These are phyloP conservation scores for Xylariales sp. DNA, from an alignment of 2,329 filamentous ascomycete genomes.

Conservation along the genomic window DNA sequence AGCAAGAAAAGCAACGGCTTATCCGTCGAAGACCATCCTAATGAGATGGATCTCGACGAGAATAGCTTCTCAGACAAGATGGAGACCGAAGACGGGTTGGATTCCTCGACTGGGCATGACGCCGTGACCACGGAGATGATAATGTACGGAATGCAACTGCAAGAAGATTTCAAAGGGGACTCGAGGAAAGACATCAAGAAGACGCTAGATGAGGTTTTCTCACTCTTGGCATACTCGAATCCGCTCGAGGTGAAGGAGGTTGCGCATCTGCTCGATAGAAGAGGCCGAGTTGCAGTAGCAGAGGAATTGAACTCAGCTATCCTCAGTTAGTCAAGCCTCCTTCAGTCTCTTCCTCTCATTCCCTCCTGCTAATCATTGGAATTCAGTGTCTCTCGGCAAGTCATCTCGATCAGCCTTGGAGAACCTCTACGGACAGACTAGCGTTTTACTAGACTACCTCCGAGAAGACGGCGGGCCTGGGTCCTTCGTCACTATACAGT, in stretches of 20 bases:
- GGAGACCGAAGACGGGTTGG: conserved; percentile 47
- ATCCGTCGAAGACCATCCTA: conserved; percentile 45
- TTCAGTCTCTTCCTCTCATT: too few relatives aligned
- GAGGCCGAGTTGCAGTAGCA: conserved; percentile 71
- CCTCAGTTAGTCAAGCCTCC: conserved; percentile 66
- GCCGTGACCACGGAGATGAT: conserved; percentile 65
- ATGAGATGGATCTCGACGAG: conserved; percentile 46
- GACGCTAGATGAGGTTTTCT: conserved; percentile 78
- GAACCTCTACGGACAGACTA: conserved; percentile 79
- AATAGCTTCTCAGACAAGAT: conserved; percentile 41
- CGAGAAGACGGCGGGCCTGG: conserved; percentile 74
- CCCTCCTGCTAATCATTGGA: too few relatives aligned
- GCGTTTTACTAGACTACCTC: conserved; percentile 77
- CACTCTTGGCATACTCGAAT: conserved; percentile 80
- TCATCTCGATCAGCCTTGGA: conserved; percentile 83
- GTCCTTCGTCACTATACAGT: conserved; percentile 67
- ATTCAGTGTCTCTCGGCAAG: conserved; percentile 84
- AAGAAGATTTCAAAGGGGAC: conserved; percentile 71
- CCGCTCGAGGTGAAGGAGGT: conserved; percentile 70
- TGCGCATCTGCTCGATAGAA: conserved; percentile 70
- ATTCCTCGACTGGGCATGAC: conserved; percentile 17
- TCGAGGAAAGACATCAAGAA: conserved; percentile 65
- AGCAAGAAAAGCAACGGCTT: conserved; percentile 37
- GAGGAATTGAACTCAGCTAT: conserved; percentile 95
- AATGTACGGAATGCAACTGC: conserved; percentile 72